These are phyloP conservation scores for Aspergillus flavus DNA, from an alignment of 2,329 filamentous ascomycete genomes.

Conservation along the genomic window DNA sequence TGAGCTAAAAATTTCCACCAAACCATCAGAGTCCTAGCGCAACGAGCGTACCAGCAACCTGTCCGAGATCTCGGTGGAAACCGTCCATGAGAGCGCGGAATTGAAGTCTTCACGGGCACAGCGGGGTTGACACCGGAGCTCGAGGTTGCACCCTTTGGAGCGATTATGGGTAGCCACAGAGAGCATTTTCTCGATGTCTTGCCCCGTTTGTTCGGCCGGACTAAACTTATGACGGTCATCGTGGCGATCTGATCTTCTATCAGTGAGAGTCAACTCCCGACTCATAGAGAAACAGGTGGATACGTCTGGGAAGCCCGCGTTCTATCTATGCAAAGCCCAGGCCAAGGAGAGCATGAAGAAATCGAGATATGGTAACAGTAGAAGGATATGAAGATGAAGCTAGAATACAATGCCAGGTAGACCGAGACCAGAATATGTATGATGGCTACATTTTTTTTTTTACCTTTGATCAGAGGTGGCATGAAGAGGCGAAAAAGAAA, in stretches of 20 bases:
- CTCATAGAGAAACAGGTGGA: background rate
- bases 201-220: slow-evolving; percentile 41
- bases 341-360: background rate
- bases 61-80: slow-evolving; percentile 57
- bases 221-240: slow-evolving; percentile 39
- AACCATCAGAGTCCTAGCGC: background rate
- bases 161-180: slow-evolving; percentile 46
- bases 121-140: slow-evolving; percentile 11
- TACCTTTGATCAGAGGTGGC: background rate
- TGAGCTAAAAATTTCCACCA: background rate
- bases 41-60: slow-evolving; percentile 52
- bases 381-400: background rate
- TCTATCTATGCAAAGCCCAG: background rate
- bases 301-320: background rate
- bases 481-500: background rate
- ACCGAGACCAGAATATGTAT: background rate
- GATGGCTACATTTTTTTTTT: background rate
- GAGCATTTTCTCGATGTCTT: slow-evolving; percentile 41
- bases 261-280: background rate
- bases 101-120: slow-evolving; percentile 34
- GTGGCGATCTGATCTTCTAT: slow-evolving; percentile 9
- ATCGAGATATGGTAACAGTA: background rate
- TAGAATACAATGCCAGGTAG: background rate
- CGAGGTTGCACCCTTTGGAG: slow-evolving; percentile 45
- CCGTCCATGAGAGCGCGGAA: slow-evolving; percentile 46